Percentiles rank a stretch among this genome's conserved stretches.
Evolutionary conservation across 805 yeast species (phyloP).

Genomic region (Spathaspora passalidarum): DNA sequence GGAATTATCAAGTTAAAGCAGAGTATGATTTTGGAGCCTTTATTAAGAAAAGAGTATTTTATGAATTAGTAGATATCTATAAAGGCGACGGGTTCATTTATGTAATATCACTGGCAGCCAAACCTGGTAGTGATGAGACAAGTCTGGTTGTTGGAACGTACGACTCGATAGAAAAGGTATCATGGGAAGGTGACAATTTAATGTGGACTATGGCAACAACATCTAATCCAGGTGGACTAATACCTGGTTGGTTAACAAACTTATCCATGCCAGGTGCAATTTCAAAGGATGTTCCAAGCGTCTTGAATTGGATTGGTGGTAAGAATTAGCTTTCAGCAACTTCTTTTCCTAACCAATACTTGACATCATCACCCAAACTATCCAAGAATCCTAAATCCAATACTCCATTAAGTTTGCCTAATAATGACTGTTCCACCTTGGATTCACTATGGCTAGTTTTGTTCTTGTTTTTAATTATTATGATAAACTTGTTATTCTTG

Average conservation of each 20-base stretch:
- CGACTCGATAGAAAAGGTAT: conserved; percentile 34
- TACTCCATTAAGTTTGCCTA: conserved; percentile 16
- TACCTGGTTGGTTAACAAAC: conserved; percentile 35
- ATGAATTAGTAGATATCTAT: conserved; percentile 32
- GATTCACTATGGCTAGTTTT: background rate
- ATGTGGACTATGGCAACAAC: conserved; percentile 40
- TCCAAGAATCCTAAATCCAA: conserved; percentile 37
- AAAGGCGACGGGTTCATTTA: conserved; percentile 18
- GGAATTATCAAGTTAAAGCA: conserved; percentile 28
- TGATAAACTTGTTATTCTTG: conserved; percentile 26
- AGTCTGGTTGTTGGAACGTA: conserved; percentile 29
- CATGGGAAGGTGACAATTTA: conserved; percentile 16
- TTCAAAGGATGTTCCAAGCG: conserved; percentile 39
- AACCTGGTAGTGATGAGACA: conserved; percentile 20
- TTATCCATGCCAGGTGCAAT: conserved; percentile 30
- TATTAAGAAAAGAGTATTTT: conserved; percentile 31
- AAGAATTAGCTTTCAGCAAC: background rate
- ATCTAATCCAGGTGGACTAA: conserved; percentile 37
- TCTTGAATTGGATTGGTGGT: conserved; percentile 19
- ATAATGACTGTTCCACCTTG: conserved; percentile 4
- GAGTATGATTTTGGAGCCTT: conserved; percentile 37
- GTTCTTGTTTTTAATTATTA: conserved; percentile 30
- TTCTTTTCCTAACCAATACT: conserved; percentile 32
- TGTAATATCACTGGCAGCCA: conserved; percentile 32
- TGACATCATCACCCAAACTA: conserved; percentile 41